phyloP scores from a whole-genome alignment of 2,329 filamentous ascomycete species.

The Ophiosphaerella narmari region DNA sequence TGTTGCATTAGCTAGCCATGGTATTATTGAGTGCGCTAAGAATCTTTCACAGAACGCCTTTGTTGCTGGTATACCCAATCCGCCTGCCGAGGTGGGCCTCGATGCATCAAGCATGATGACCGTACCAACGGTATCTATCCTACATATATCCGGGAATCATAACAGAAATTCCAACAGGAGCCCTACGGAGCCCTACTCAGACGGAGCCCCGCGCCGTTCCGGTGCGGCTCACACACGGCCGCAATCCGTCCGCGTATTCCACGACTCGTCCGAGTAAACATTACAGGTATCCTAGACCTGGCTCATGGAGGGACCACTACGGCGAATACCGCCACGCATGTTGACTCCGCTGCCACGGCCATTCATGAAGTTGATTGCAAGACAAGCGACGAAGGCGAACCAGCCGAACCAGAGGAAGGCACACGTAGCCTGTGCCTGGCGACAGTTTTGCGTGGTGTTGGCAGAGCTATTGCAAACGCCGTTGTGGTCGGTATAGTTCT shows the following conservation, averaged over 20 bases:
- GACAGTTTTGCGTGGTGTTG: constrained; percentile 68
- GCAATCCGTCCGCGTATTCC: constrained; percentile 30
- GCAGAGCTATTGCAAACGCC: constrained; percentile 67
- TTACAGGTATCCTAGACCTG: constrained; percentile 54
- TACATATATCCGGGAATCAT: neutral
- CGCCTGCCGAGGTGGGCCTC: neutral
- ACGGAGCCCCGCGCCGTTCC: neutral
- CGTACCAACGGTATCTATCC: neutral
- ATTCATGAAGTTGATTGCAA: constrained; percentile 60
- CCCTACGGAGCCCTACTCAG: neutral
- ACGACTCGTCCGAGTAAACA: constrained; percentile 27
- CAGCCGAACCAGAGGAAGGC: constrained; percentile 83
- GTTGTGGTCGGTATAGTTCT: constrained; percentile 53
- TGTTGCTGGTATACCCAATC: neutral
- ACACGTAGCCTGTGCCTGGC: constrained; percentile 73
- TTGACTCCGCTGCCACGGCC: constrained; percentile 54
- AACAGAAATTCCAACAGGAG: neutral
- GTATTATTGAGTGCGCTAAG: too few relatives aligned
- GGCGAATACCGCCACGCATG: constrained; percentile 54
- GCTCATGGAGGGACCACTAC: constrained; percentile 57
- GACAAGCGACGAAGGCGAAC: constrained; percentile 60
- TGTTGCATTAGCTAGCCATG: too few relatives aligned
- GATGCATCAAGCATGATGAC: neutral
- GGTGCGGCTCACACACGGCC: constrained; percentile 10
- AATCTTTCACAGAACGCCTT: neutral